Evolutionary conservation across 495 filamentous ascomycete genomes (phyloP).

Genomic region (Neurospora africana): DNA sequence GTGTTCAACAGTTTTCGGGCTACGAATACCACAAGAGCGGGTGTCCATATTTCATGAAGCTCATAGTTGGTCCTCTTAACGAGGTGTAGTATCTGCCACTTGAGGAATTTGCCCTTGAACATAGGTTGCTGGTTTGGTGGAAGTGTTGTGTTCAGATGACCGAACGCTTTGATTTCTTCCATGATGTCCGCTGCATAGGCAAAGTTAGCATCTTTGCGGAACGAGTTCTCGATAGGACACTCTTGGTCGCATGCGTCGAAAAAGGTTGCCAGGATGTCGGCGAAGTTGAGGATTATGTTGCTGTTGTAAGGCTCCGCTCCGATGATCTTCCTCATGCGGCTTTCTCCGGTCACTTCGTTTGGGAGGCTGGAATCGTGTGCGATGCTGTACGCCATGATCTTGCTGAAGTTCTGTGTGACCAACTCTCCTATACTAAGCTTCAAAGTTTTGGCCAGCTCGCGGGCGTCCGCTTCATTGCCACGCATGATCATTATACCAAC

Average conservation of each 20-base stretch:
- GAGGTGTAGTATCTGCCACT: conserved; percentile 62
- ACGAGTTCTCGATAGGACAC: conserved; percentile 56
- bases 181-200: conserved; percentile 50
- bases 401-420: conserved; percentile 60
- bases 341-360: conserved; percentile 52
- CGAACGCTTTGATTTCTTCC: conserved; percentile 52
- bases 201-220: conserved; percentile 53
- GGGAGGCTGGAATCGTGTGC: conserved; percentile 62
- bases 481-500: conserved; percentile 80
- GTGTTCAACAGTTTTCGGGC: conserved; percentile 68
- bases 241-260: conserved; percentile 67
- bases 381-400: conserved; percentile 73
- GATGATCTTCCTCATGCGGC: conserved; percentile 54
- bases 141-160: conserved; percentile 47
- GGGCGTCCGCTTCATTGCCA: conserved; percentile 51
- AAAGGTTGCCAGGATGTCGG: conserved; percentile 62
- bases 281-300: conserved; percentile 57
- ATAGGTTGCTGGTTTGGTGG: conserved; percentile 74
- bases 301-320: conserved; percentile 53
- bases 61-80: conserved; percentile 60
- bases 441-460: conserved; percentile 47
- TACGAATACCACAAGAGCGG: conserved; percentile 61
- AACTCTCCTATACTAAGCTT: conserved; percentile 45
- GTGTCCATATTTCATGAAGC: conserved; percentile 60
- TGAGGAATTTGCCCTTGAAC: conserved; percentile 66